Evolutionary conservation across 2,329 filamentous ascomycete species (phyloP).

Genomic region (Sphaerulina vaccinii): DNA sequence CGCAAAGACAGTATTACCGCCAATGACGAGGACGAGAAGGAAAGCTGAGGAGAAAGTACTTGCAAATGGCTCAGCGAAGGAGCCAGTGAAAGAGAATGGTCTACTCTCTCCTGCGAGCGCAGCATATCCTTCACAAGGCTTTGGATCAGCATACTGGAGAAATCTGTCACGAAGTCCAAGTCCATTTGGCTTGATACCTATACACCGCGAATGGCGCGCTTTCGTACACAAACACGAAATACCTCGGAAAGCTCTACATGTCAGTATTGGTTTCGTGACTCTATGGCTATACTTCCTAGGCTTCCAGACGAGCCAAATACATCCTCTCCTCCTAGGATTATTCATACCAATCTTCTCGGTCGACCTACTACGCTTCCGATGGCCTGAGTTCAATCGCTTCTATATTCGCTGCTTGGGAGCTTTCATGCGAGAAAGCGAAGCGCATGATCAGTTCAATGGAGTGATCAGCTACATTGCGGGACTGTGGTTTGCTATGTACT

Average conservation of each 20-base stretch:
- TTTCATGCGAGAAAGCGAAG: constrained; percentile 96
- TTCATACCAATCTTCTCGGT: constrained; percentile 80
- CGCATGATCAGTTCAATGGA: constrained; percentile 81
- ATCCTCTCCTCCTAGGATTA: constrained; percentile 76
- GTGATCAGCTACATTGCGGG: constrained; percentile 96
- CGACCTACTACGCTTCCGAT: constrained; percentile 81
- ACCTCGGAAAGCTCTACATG: constrained; percentile 86
- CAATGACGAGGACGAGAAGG: constrained; percentile 30
- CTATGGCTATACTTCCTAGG: constrained; percentile 81
- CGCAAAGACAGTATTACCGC: constrained; percentile 17
- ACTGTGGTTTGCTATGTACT: constrained; percentile 78
- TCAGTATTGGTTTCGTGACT: constrained; percentile 94
- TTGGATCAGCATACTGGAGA: constrained; percentile 74
- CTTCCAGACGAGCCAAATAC: constrained; percentile 72
- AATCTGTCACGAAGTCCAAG: constrained; percentile 89
- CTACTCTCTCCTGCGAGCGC: constrained; percentile 35
- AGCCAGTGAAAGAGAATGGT: constrained; percentile 25
- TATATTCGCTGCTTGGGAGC: constrained; percentile 85
- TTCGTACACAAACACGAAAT: constrained; percentile 96
- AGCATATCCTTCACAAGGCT: constrained; percentile 55
- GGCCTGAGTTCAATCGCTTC: constrained; percentile 74
- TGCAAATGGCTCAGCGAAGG: constrained; percentile 25
- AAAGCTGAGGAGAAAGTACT: constrained; percentile 32
- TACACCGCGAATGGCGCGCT: constrained; percentile 85
- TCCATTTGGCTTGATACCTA: constrained; percentile 89